Conservation (phyloP, 352 stramenopile genomes). For the Elongisporangium undulatum region DNA sequence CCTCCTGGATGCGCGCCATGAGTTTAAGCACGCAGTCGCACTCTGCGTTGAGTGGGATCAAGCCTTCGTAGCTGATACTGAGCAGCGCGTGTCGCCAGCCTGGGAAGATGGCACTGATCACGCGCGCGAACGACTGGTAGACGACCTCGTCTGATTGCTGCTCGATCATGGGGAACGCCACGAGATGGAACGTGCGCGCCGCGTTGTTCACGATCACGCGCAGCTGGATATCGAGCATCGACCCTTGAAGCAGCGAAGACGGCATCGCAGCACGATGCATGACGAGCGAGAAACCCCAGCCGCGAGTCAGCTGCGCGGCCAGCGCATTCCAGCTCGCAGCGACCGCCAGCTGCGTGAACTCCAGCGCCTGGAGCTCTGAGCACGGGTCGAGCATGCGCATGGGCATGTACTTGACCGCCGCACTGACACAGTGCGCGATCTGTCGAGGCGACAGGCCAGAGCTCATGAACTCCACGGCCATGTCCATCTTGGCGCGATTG, state of each 20-base stretch:
- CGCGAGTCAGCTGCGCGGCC: conserved; percentile 24
- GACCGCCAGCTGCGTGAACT: conserved; percentile 40
- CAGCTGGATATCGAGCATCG: conserved; percentile 38
- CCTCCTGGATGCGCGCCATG: conserved; percentile 17
- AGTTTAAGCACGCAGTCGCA: conserved; percentile 10
- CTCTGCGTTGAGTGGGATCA: not conserved
- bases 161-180: conserved; percentile 32
- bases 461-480: conserved; percentile 23
- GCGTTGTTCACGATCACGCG: conserved; percentile 24
- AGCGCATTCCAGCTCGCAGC: conserved; percentile 30
- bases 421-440: conserved; percentile 12
- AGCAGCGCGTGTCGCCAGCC: conserved; percentile 31
- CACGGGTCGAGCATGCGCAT: conserved; percentile 9
- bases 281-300: conserved; percentile 48
- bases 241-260: conserved; percentile 16
- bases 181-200: conserved; percentile 36
- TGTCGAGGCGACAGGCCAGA: conserved; percentile 25
- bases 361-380: conserved; percentile 22
- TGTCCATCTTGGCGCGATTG: conserved; percentile 26
- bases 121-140: conserved; percentile 23
- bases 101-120: conserved; percentile 29
- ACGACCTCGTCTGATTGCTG: conserved; percentile 25
- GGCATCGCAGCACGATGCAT: conserved; percentile 23
- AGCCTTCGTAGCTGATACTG: conserved; percentile 15
- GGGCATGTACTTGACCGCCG: not conserved